Conservation (phyloP, 768 basidiomycete genomes). For the Lactifluus echinatus region DNA sequence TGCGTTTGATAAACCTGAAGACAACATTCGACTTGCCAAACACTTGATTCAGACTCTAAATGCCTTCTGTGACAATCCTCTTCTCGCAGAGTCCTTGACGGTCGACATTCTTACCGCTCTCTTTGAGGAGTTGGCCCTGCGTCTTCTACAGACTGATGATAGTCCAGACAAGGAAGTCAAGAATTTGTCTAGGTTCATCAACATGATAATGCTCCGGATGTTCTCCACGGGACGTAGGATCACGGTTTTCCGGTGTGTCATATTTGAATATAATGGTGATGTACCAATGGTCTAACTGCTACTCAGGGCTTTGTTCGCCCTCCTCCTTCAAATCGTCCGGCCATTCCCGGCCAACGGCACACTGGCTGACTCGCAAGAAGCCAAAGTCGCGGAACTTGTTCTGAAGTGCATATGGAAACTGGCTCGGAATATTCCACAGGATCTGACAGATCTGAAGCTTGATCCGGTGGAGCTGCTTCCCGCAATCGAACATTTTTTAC, state of each 20-base stretch:
- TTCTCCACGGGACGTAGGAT: constrained; percentile 87
- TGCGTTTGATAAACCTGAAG: constrained; percentile 77
- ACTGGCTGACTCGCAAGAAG: constrained; percentile 65
- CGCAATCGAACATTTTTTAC: constrained; percentile 89
- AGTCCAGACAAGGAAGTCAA: constrained; percentile 75
- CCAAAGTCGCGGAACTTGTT: constrained; percentile 86
- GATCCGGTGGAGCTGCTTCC: constrained; percentile 86
- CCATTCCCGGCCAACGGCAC: constrained; percentile 75
- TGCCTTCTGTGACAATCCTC: constrained; percentile 84
- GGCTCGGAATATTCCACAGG: constrained; percentile 88
- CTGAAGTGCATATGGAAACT: constrained; percentile 98
- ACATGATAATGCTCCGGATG: constrained; percentile 92
- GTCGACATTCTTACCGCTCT: constrained; percentile 78
- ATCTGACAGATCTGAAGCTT: constrained; percentile 68
- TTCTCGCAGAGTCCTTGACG: constrained; percentile 80
- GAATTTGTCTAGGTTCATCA: constrained; percentile 93
- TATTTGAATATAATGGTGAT: neutral
- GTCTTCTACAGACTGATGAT: constrained; percentile 91
- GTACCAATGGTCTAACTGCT: neutral
- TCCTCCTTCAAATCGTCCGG: constrained; percentile 75
- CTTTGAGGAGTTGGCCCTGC: constrained; percentile 85
- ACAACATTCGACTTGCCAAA: constrained; percentile 90
- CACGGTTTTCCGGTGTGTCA: constrained; percentile 78
- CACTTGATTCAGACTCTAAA: constrained; percentile 96
- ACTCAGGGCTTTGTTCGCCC: constrained; percentile 63